Conservation (phyloP, 768 basidiomycete species). For the Cyclocybe cylindracea region DNA sequence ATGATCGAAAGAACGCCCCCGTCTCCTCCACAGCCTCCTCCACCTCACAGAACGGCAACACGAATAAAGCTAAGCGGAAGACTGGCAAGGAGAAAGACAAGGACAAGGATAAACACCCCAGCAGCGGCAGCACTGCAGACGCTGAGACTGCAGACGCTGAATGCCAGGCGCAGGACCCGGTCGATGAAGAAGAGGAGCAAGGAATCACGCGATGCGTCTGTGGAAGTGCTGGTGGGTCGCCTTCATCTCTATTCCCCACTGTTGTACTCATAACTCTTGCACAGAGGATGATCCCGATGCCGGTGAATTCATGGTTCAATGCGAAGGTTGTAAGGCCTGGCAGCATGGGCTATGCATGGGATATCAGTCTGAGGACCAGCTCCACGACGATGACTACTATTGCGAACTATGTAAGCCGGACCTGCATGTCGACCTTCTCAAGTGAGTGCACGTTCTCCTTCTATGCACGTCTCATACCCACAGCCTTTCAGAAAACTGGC, state of each 20-base stretch:
- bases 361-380: slow-evolving; percentile 73
- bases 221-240: slow-evolving; percentile 68
- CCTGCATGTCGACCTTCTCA: slow-evolving; percentile 78
- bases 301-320: slow-evolving; percentile 97
- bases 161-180: slow-evolving; percentile 40
- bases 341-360: slow-evolving; percentile 98
- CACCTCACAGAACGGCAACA: slow-evolving; percentile 29
- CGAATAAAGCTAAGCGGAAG: slow-evolving; percentile 33
- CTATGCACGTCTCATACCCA: slow-evolving; percentile 7
- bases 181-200: slow-evolving; percentile 63
- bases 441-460: slow-evolving; percentile 47
- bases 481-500: slow-evolving; percentile 52
- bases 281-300: slow-evolving; percentile 78
- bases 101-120: slow-evolving; percentile 46
- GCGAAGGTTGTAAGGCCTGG: slow-evolving; percentile 97
- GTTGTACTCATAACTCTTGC: slow-evolving; percentile 25
- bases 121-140: slow-evolving; percentile 24
- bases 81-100: slow-evolving; percentile 66
- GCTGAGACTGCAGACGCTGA: slow-evolving; percentile 28
- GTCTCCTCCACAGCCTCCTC: slow-evolving; percentile 32
- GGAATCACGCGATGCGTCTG: slow-evolving; percentile 84
- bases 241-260: slow-evolving; percentile 7
- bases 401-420: slow-evolving; percentile 94
- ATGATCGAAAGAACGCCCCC: slow-evolving; percentile 51
- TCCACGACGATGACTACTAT: slow-evolving; percentile 82